A percentile compares a stretch with the other conserved stretches of the same genome.
These are phyloP conservation scores for Pleurotus citrinopileatus DNA, from an alignment of 768 basidiomycete species.

Conservation along the genomic window DNA sequence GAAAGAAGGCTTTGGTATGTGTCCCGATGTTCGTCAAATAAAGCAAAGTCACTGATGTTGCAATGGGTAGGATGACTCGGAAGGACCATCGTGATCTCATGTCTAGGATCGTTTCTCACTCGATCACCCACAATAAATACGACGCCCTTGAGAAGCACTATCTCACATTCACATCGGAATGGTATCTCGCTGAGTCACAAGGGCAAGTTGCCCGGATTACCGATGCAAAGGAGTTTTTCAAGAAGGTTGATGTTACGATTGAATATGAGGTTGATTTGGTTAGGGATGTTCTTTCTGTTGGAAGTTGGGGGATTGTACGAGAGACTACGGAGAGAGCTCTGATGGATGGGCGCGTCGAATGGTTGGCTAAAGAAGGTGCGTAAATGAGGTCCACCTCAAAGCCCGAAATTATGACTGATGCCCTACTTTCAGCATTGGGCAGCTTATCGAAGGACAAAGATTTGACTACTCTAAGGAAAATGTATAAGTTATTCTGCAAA, in stretches of 20 bases:
- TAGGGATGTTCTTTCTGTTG: conserved; percentile 45
- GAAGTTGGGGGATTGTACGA: conserved; percentile 47
- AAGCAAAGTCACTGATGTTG: too few relatives aligned
- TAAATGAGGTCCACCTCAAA: conserved; percentile 6
- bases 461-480: conserved; percentile 37
- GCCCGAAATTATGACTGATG: not conserved
- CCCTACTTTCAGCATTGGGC: conserved; percentile 43
- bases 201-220: conserved; percentile 32
- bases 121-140: conserved; percentile 59
- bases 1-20: not conserved
- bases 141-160: conserved; percentile 56
- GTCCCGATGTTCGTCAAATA: not conserved
- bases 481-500: conserved; percentile 63
- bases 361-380: conserved; percentile 33
- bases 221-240: conserved; percentile 53
- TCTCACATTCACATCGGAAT: conserved; percentile 45
- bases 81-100: conserved; percentile 34
- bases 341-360: conserved; percentile 39
- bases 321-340: conserved; percentile 53
- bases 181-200: conserved; percentile 52
- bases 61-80: not conserved
- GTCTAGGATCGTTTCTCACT: conserved; percentile 49
- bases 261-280: conserved; percentile 58
- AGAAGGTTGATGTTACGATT: conserved; percentile 40
- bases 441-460: conserved; percentile 48